Evolutionary conservation across 169 alveolate genomes (phyloP), one percentile per base, ranked within the genome.

Genomic region (Cryptosporidium tyzzeri): DNA sequence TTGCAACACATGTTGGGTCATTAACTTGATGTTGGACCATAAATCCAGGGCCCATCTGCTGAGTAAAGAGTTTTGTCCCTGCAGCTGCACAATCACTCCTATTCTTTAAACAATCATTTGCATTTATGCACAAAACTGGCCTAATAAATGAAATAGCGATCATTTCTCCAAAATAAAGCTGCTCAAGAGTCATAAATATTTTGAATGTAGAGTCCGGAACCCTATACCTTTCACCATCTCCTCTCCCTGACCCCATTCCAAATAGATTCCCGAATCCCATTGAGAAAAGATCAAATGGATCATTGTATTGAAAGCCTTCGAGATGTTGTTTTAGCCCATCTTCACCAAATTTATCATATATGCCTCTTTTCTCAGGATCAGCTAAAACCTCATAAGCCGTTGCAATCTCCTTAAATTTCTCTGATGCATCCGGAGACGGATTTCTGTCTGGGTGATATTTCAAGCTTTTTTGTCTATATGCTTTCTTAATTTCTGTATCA

Each of bases 351-450:
- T 55, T 71, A 62, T 92, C 94, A 65, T 93, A 93, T 31, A 93
- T 75, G 33, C 50, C 87, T 85, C 91, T 91, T 58, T 93, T 93
- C 44, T 97, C 98, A 39, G 99, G 97, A 85, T 98, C 99, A 14
- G 97, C 86, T 70, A 98, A 93, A 35, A 97, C 97, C 93, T 98
- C 99, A 84, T 98, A 97, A 48, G 99, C 99, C 62, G 97, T 95
- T 26, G 99, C 94, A 62, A 98, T 93, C 86, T 97, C 99, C 86
- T 97, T 95, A 95, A 97, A 98, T 93, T 94, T 96, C 91, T 97
- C 99, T 8, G 96, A 95, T 18, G 96, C 96, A 65, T 80, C 68
- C 4, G 89, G 89, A 62, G 89, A 80, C 53, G 74, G 16, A 39
- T 80, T 80, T 65, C 89, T 86, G 89, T 97, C 99, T 33, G 99